Base-by-base conservation (phyloP, 108 stramenopile genomes). In the Discostella stelligeroides region DNA sequence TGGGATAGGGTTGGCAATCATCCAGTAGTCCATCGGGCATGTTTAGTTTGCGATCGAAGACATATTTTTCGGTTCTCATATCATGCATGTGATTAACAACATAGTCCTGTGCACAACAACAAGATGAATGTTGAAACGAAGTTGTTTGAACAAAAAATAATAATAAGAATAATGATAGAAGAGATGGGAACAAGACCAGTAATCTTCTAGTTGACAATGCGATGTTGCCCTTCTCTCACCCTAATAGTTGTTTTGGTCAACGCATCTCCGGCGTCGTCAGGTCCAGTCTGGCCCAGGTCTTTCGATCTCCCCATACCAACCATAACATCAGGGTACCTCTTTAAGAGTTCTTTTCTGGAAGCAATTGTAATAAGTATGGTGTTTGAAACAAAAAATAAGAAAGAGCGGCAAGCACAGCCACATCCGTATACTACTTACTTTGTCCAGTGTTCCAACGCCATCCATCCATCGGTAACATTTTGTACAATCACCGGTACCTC, bases 261-360 rank as follows among this genome's bases (percentile, higher is more conserved):
- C 17, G 28, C 23, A 47, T 78, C 64, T 7, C 68, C 67, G 15
- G 75, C 75, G 20, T 78, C 57, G 63, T 78, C 76, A 23, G 76
- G 76, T 59, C 76, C 76, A 53, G 68, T 68, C 58, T 78, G 76
- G 24, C 76, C 76, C 43, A 78, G 70, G 10, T 70, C 60, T 47
- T 66, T 64, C 2, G 69, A 66, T 2, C 46, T 49, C 8, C 76
- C 76, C 76, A 78, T 78, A 2, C 76, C 76, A 29, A 78, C 76
- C 28, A 70, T 30, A 6, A 70, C 59, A 66, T 70, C 64, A 45
- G 76, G 69, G 37, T 78, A 78, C 20, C 76, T 37, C 17, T 69
- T 62, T 21, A 78, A 38, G 47, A 78, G 37, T 37, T 78, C 76
- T 57, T 70, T 68, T 57, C 71, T 72, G 48, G 14, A 34, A 46